Base-by-base conservation (phyloP, 2,329 filamentous ascomycete genomes). In the Capronia coronata region DNA sequence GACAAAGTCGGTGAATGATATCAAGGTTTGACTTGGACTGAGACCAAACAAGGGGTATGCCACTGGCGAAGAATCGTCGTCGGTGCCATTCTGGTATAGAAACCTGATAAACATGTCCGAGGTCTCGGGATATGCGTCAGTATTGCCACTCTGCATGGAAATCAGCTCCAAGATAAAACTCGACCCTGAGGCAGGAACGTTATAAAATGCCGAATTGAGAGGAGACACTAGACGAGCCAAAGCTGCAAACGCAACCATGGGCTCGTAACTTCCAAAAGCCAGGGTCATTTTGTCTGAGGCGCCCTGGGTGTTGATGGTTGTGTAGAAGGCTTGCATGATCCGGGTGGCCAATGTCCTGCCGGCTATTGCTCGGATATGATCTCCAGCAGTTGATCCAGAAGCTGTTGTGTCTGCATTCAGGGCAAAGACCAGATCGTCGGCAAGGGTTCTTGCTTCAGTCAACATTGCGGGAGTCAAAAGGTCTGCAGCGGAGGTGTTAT, bases 61-160 rank as follows among this genome's bases (percentile, higher is more conserved):
- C 13, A 65, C 61, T 25, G 70, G 67, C 1, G 59, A 57, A 23
- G 62, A 61, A 18, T 63, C 53, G 9, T 54, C 44, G 19, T 67
- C 65, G 0, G 77, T 78, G 42, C 75, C 76, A 57, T 82, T 82
- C 57, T 75, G 75, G 64, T 77, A 74, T 49, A 73, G 67, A 61
- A 82, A 79, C 16, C 75, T 71, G 23, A 82, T 73, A 63, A 66
- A 77, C 34, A 82, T 68, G 18, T 79, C 68, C 2, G 66, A 61
- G 0, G 60, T 59, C 11, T 54, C 43, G 0, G 73, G 72, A 47
- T 73, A 75, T 18, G 61, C 58, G n/a, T 46, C 45, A 14, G 57
- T 50, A 21, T 55, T 49, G 39, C 67, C 64, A 29, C 57, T 59
- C 10, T 65, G 64, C 38, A 67, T 62, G 49, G 70, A 73, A 62